A percentile compares a stretch with the other conserved stretches of the same genome.
phyloP scores from a whole-genome alignment of 2,329 filamentous ascomycete species.

The Emmonsia crescens region DNA sequence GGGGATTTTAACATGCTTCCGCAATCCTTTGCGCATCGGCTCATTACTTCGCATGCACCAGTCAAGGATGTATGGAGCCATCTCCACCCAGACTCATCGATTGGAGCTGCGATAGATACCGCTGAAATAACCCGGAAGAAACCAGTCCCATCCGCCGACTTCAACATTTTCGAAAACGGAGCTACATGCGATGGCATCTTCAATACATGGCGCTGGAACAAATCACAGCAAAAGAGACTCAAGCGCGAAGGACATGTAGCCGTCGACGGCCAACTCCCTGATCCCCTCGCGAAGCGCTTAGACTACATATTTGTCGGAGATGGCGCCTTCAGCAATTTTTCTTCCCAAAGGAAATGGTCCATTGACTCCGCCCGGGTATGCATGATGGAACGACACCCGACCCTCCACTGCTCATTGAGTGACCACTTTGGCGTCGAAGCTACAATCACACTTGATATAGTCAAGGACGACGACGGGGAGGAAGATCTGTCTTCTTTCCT shows the following conservation, averaged over 20 bases:
- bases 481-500: constrained; percentile 12
- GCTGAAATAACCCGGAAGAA: constrained; percentile 55
- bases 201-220: constrained; percentile 90
- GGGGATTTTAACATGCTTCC: constrained; percentile 99
- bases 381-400: constrained; percentile 72
- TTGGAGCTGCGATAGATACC: constrained; percentile 60
- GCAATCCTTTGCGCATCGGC: constrained; percentile 66
- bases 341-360: constrained; percentile 45
- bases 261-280: constrained; percentile 54
- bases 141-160: constrained; percentile 62
- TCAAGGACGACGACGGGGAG: constrained; percentile 7
- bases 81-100: constrained; percentile 69
- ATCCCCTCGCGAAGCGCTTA: constrained; percentile 70
- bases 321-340: constrained; percentile 26
- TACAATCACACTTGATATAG: constrained; percentile 48
- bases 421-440: constrained; percentile 91
- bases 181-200: constrained; percentile 74
- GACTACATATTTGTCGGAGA: constrained; percentile 86
- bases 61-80: constrained; percentile 78
- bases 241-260: constrained; percentile 52
- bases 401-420: constrained; percentile 72
- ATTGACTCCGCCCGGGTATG: constrained; percentile 62
- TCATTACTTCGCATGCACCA: constrained; percentile 67
- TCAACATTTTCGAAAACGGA: constrained; percentile 71
- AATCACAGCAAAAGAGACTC: constrained; percentile 56